A percentile compares a stretch with the other conserved stretches of the same genome.
These are phyloP conservation scores for Trypanosoma theileri DNA, from an alignment of 208 protist species.

Conservation along the genomic window DNA sequence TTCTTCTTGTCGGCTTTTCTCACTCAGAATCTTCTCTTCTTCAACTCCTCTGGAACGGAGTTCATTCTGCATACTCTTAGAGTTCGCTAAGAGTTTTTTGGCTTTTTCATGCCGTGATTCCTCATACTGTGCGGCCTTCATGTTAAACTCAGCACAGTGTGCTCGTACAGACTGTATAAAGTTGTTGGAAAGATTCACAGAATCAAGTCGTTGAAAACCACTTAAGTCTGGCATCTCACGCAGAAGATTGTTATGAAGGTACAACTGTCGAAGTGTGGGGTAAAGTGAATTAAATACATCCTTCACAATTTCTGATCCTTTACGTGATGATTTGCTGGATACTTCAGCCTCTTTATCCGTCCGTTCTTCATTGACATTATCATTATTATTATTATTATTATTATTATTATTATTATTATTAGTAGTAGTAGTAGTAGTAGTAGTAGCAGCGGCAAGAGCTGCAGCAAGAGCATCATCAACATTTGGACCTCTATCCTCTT, in stretches of 20 bases:
- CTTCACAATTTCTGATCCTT: constrained; percentile 14
- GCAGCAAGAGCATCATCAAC: not conserved
- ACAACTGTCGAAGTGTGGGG: constrained; percentile 87
- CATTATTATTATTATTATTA: too few relatives aligned
- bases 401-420: too few relatives aligned
- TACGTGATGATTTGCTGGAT: too few relatives aligned
- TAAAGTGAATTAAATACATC: constrained; percentile 86
- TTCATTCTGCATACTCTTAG: constrained; percentile 46
- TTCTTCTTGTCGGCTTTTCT: not conserved
- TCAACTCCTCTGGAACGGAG: not conserved
- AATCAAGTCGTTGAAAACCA: constrained; percentile 77
- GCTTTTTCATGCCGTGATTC: constrained; percentile 1
- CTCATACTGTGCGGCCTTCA: constrained; percentile 13
- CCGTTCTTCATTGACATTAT: too few relatives aligned
- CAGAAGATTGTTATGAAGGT: constrained; percentile 93
- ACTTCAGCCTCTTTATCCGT: too few relatives aligned
- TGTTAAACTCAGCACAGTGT: constrained; percentile 51
- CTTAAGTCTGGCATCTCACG: constrained; percentile 83
- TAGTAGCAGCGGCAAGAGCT: not conserved
- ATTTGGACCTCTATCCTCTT: constrained; percentile 7
- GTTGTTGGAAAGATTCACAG: constrained; percentile 92
- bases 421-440: not conserved
- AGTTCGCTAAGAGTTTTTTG: constrained; percentile 28
- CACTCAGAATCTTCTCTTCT: not conserved
- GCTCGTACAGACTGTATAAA: constrained; percentile 66